phyloP scores from a whole-genome alignment of 495 filamentous ascomycete species.

The Durotheca rogersii region DNA sequence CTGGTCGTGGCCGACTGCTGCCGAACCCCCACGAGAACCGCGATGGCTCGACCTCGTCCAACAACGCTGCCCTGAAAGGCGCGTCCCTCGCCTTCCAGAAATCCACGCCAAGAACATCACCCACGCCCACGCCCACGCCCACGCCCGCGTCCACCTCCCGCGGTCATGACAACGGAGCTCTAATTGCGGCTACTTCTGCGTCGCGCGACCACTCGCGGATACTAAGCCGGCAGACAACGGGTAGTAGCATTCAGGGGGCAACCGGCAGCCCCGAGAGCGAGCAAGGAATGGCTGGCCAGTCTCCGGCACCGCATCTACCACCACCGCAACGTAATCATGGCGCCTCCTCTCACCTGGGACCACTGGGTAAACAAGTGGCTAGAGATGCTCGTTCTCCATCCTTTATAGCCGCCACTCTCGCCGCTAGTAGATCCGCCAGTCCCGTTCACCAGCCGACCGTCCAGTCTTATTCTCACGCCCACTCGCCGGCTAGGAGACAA shows the following conservation, averaged over 20 bases:
- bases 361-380: conserved; percentile 10
- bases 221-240: conserved; percentile 28
- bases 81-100: conserved; percentile 50
- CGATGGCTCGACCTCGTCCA: conserved; percentile 28
- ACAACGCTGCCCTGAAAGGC: conserved; percentile 47
- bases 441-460: conserved; percentile 39
- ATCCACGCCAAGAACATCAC: conserved; percentile 20
- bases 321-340: conserved; percentile 8
- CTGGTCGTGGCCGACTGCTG: conserved; percentile 22
- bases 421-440: conserved; percentile 53
- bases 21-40: conserved; percentile 22
- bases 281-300: conserved; percentile 1
- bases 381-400: conserved; percentile 47
- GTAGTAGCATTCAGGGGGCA: conserved; percentile 9
- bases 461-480: conserved; percentile 12
- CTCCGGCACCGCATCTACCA: conserved; percentile 9
- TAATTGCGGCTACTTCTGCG: conserved; percentile 49
- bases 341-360: conserved; percentile 17
- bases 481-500: conserved; percentile 8
- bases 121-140: conserved; percentile 2
- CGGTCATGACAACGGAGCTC: conserved; percentile 43
- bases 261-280: conserved; percentile 1
- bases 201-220: conserved; percentile 29
- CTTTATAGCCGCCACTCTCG: conserved; percentile 57
- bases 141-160: conserved; percentile 4